Conservation (phyloP, 1,284 basidiomycete genomes). For the Phylloporus sp. region DNA sequence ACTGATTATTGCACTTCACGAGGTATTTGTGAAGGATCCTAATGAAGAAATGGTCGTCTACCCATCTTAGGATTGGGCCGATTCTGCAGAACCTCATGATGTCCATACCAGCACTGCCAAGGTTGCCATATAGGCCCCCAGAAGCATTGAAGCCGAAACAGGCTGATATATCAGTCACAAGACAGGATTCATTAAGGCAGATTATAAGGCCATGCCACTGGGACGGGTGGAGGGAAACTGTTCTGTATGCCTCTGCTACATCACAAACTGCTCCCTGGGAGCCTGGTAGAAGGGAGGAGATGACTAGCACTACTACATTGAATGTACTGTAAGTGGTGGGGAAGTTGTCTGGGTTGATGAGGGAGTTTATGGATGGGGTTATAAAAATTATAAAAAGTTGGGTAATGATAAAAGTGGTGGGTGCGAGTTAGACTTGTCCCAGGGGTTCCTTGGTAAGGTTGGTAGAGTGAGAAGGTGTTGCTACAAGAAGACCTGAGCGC, state of each 20-base stretch:
- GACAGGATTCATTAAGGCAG: rapidly evolving
- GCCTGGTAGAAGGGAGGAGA: background rate
- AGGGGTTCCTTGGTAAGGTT: too few relatives aligned
- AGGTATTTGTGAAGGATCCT: slow-evolving; percentile 19
- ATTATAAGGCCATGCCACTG: slow-evolving; percentile 9
- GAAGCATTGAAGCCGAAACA: slow-evolving; percentile 40
- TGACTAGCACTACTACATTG: background rate
- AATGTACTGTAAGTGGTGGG: background rate
- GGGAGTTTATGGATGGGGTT: background rate
- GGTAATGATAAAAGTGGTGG: too few relatives aligned
- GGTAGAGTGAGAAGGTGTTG: too few relatives aligned
- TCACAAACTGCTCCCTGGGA: background rate
- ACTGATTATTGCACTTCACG: background rate
- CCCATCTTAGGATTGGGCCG: slow-evolving; percentile 43
- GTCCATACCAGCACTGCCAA: slow-evolving; percentile 36
- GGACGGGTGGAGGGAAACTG: background rate
- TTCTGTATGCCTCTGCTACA: background rate
- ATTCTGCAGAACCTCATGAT: slow-evolving; percentile 36
- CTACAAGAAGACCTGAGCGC: too few relatives aligned
- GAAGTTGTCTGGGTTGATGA: background rate
- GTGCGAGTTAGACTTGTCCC: too few relatives aligned
- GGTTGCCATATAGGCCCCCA: slow-evolving; percentile 34
- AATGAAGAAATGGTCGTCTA: slow-evolving; percentile 47
- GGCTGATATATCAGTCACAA: background rate
- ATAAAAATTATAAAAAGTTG: too few relatives aligned